Base-by-base conservation (phyloP, 2,329 filamentous ascomycete species). In the Acrocalymma vagum region DNA sequence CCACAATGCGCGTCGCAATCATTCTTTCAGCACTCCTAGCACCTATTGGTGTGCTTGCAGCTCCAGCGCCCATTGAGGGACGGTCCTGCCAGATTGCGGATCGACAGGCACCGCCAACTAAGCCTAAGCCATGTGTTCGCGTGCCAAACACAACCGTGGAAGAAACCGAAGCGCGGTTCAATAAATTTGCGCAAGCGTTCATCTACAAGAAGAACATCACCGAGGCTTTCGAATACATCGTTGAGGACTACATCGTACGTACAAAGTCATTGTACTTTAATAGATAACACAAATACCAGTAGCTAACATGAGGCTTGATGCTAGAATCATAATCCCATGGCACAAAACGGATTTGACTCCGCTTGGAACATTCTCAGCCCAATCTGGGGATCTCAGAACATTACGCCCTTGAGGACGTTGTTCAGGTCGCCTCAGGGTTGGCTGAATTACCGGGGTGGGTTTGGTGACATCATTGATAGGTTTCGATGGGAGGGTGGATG, bases 401-500 rank as follows among this genome's bases (percentile, higher is more conserved):
- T 66, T 23, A 60, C 50, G 11, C 55, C 55, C 9, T 10, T 63
- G 6, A 38, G 56, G 6, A 61, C 53, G 3, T 40, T 47, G 8
- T 63, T 60, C 44, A 51, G 53, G 31, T 15, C 26, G 9, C 44
- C 47, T 1, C 52, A 57, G 34, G 51, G 62, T 16, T 65, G 61
- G 60, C 29, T 66, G 40, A 58, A 64, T 13, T 65, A 66, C 20
- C 29, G 39, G 10, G 39, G 28, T 3, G 26, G 37, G 6, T 62
- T 62, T 48, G 59, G 60, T 3, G 46, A 48, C 22, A 37, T 64
- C 6, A 55, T 66, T 10, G 63, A 64, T 48, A 46, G 61, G 13
- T 66, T 51, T 45, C 34, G 62, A 9, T 65, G 61, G 62, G 62
- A 63, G 41, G 53, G 42, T 11, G 61, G 58, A 7, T 66, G 63